A percentile compares a stretch with the other conserved stretches of the same genome.
phyloP scores from a whole-genome alignment of 2,329 filamentous ascomycete species.

The Neodidymelliopsis sp. region DNA sequence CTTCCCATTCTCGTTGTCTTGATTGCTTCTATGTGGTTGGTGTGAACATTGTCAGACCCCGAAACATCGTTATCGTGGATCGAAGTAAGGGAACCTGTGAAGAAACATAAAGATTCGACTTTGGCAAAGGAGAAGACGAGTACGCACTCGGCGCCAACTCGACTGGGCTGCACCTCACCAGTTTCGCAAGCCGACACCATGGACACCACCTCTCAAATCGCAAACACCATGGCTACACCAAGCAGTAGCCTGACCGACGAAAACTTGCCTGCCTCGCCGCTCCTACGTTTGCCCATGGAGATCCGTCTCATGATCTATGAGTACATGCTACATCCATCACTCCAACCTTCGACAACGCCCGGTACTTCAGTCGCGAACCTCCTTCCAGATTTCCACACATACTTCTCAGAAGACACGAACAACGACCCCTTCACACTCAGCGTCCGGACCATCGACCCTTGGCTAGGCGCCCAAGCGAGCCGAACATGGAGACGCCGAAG shows the following conservation, averaged over 20 bases:
- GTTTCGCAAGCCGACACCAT: neutral
- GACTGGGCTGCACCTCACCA: neutral
- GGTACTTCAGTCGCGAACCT: slow-evolving; percentile 45
- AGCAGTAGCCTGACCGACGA: slow-evolving; percentile 1
- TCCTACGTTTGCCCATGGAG: slow-evolving; percentile 56
- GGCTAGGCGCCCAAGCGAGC: slow-evolving; percentile 33
- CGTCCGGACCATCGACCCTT: slow-evolving; percentile 56
- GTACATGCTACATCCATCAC: slow-evolving; percentile 52
- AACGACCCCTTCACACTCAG: slow-evolving; percentile 47
- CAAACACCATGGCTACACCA: slow-evolving; percentile 6
- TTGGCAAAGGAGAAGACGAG: neutral
- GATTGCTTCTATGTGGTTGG: slow-evolving; percentile 7
- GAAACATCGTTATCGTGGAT: slow-evolving; percentile 6
- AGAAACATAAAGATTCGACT: neutral
- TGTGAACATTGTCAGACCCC: slow-evolving; percentile 6
- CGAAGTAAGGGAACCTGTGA: slow-evolving; percentile 13
- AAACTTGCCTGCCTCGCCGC: slow-evolving; percentile 34
- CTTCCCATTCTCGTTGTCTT: slow-evolving; percentile 10
- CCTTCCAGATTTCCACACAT: slow-evolving; percentile 53
- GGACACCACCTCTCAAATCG: slow-evolving; percentile 1
- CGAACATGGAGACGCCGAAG: slow-evolving; percentile 44
- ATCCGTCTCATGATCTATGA: slow-evolving; percentile 58
- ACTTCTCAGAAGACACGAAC: slow-evolving; percentile 45
- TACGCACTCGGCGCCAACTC: neutral
- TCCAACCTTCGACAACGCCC: slow-evolving; percentile 36